Evolutionary conservation across 2,329 filamentous ascomycete species (phyloP), one percentile per base, ranked within the genome.

Genomic region (Trichoderma hamatum): DNA sequence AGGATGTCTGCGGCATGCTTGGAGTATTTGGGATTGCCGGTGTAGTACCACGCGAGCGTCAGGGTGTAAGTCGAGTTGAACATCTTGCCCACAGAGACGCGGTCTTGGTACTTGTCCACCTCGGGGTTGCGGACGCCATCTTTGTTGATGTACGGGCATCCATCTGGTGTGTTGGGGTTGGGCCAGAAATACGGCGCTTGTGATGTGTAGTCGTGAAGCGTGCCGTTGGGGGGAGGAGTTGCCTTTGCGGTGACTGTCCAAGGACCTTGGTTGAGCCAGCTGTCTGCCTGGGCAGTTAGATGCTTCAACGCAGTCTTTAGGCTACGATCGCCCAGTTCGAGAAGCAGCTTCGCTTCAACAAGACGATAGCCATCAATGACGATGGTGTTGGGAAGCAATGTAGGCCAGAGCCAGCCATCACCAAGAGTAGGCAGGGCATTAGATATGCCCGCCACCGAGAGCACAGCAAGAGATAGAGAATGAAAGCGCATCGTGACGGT

Each of bases 21-120:
- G 1, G 74, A 72, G 61, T 77, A 77, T 9, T 59, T 55, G 5
- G 68, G 58, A 5, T 74, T 56, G n/a, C 68, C 74, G 4, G 75
- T 77, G 62, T 77, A 77, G 49, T 72, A 76, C 72, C 74, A 76
- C 5, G 75, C 75, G 11, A 77, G 72, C 4, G 71, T 67, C 4
- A 77, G 69, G 21, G 72, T 71, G 36, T 73, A 75, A 16, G 69
- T 66, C 34, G 75, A 71, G 64, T 73, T 73, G 59, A 76, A 76
- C 70, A 76, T 73, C 13, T 70, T 70, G n/a, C 72, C 71, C 14
- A 74, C 67, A 11, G 70, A 71, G 0, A 70, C 69, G 2, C 74
- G 71, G 68, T 77, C 75, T 21, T 67, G 65, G 49, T 71, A 72
- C 59, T 69, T 58, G 66, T 72, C 61, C 13, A 74, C 73, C 30